Evolutionary conservation across 1,284 basidiomycete species (phyloP), one percentile per base, ranked within the genome.

Genomic region (Ustilago crameri): DNA sequence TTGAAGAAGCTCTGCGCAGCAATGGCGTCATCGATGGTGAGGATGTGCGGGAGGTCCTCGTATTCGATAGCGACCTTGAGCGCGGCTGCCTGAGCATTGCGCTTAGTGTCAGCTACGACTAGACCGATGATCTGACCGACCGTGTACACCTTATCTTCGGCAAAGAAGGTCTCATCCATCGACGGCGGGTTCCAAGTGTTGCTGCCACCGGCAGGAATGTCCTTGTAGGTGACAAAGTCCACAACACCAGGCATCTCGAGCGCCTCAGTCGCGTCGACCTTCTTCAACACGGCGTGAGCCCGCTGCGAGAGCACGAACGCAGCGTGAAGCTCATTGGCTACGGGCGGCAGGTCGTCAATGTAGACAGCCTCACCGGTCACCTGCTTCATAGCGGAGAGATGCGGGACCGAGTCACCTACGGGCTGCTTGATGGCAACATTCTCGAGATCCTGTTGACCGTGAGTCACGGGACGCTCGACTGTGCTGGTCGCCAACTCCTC

Each of bases 91-190:
- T 82, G 77, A 5, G 84, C 84, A n/a, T 76, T 65, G n/a, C 79
- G 63, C 62, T 84, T 84, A 20, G 74, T 78, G 18, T 76, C 79
- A 0, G 84, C 84, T 8, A 83, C 66, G 41, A 84, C 54, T 26
- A 82, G 70, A 37, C 82, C 84, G 35, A 84, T 81, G 46, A 81
- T 73, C 51, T 79, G 78, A 22, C 83, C 84, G 20, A 83, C 75
- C 3, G 76, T 69, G 42, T 81, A 74, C 5, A 84, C 82, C 43
- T 80, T 74, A 35, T 77, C 81, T 30, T 76, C 78, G 10, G 82
- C 82, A 46, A 84, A 84, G 67, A 84, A 83, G 9, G 73, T 64
- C 48, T 84, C 83, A 45, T 82, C 81, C 80, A 82, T 81, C 2
- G 81, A 75, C 9, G 82, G 76, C 23, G 76, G 69, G 34, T 80